A percentile compares a stretch with the other conserved stretches of the same genome.
Conservation (phyloP, 768 basidiomycete genomes). For the Pulveroboletus sp. region DNA sequence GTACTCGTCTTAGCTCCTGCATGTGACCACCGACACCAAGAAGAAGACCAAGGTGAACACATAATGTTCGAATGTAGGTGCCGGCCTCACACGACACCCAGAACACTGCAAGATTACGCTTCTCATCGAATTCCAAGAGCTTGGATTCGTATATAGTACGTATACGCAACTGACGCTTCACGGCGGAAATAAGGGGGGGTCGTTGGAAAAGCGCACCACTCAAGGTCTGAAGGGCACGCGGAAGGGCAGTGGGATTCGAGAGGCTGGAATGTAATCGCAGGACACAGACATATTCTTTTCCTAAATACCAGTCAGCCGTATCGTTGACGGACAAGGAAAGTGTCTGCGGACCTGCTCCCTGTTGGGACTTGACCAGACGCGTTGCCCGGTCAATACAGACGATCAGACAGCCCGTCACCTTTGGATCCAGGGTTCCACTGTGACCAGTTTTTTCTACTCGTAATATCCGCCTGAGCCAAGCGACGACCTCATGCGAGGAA, state of each 20-base stretch:
- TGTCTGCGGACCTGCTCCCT: constrained; percentile 78
- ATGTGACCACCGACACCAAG: constrained; percentile 99
- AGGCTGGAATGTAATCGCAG: constrained; percentile 85
- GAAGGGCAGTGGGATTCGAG: constrained; percentile 76
- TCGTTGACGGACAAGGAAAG: background rate
- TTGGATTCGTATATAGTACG: constrained; percentile 97
- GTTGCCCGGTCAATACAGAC: constrained; percentile 99
- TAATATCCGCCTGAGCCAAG: constrained; percentile 95
- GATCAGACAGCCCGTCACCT: constrained; percentile 97
- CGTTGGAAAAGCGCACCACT: constrained; percentile 99
- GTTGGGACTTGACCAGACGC: constrained; percentile 95
- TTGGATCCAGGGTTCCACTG: constrained; percentile 97
- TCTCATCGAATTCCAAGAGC: constrained; percentile 94
- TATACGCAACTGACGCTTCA: constrained; percentile 95
- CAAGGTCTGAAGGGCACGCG: constrained; percentile 91
- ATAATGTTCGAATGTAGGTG: constrained; percentile 92
- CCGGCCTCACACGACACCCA: constrained; percentile 99
- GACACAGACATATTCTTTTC: constrained; percentile 98
- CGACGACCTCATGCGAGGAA: constrained; percentile 98
- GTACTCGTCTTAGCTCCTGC: constrained; percentile 94
- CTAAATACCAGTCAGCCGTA: constrained; percentile 33
- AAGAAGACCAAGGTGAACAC: constrained; percentile 92
- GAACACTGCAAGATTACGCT: constrained; percentile 93
- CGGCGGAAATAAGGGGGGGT: constrained; percentile 96
- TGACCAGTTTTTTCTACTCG: constrained; percentile 98